Percentiles rank a stretch among this genome's conserved stretches.
These are phyloP conservation scores for Ustilago lituana DNA, from an alignment of 1,284 basidiomycete species.

Conservation along the genomic window DNA sequence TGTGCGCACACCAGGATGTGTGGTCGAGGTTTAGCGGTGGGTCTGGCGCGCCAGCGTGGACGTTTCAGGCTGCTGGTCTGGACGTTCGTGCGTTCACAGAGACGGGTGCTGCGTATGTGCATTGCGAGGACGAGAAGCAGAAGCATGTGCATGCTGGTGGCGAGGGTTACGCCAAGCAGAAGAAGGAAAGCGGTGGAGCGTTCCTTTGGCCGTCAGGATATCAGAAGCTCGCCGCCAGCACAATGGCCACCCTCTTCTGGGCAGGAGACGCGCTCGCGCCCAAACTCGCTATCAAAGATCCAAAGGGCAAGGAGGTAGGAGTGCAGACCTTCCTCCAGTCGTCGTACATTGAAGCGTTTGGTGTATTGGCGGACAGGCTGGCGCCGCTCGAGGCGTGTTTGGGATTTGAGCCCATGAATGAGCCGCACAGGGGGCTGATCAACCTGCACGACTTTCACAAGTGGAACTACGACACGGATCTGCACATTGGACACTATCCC, in stretches of 20 bases:
- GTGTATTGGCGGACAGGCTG: constrained; percentile 76
- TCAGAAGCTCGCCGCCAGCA: constrained; percentile 66
- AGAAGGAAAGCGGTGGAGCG: constrained; percentile 53
- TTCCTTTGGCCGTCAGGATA: constrained; percentile 67
- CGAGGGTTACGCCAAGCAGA: not conserved
- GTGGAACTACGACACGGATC: constrained; percentile 90
- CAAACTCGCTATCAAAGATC: constrained; percentile 62
- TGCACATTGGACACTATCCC: constrained; percentile 81
- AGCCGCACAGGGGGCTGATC: constrained; percentile 93
- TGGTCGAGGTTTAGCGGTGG: constrained; percentile 95
- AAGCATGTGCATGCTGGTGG: constrained; percentile 3
- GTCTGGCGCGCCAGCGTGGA: constrained; percentile 74
- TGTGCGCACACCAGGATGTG: constrained; percentile 74
- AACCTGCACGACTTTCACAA: constrained; percentile 81
- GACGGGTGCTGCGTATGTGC: constrained; percentile 62
- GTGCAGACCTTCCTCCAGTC: constrained; percentile 86
- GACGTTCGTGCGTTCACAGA: constrained; percentile 45
- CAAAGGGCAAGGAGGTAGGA: constrained; percentile 44
- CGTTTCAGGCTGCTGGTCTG: constrained; percentile 59
- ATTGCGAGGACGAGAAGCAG: constrained; percentile 41
- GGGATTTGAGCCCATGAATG: constrained; percentile 92
- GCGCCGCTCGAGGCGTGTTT: constrained; percentile 81
- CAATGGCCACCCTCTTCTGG: constrained; percentile 68
- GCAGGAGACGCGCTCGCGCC: constrained; percentile 79
- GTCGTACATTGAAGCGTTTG: constrained; percentile 82